Percentiles rank a stretch among this genome's conserved stretches.
phyloP scores from a whole-genome alignment of 1,284 basidiomycete species.

The Golubevia sp. region DNA sequence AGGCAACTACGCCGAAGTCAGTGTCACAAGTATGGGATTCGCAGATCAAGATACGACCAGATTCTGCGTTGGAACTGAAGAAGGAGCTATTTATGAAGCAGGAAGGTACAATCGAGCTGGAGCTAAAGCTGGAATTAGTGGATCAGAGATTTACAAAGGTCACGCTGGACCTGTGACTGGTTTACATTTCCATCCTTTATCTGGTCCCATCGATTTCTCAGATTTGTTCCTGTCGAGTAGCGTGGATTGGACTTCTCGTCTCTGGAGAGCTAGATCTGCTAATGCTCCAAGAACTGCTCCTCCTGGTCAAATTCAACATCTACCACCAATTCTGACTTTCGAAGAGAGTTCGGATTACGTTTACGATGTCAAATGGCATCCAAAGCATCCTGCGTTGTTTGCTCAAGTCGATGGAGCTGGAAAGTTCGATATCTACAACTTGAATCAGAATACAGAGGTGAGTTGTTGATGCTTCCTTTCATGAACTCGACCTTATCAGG shows the following conservation, averaged over 20 bases:
- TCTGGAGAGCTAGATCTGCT: constrained; percentile 70
- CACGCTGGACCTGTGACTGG: constrained; percentile 93
- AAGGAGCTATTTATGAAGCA: constrained; percentile 93
- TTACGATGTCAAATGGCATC: constrained; percentile 98
- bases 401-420: constrained; percentile 92
- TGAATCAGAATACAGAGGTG: constrained; percentile 92
- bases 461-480: constrained; percentile 47
- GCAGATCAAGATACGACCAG: constrained; percentile 92
- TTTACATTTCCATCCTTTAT: constrained; percentile 86
- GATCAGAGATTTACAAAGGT: constrained; percentile 85
- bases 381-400: constrained; percentile 88
- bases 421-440: constrained; percentile 93
- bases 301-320: no score
- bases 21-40: constrained; percentile 88
- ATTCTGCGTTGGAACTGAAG: constrained; percentile 96
- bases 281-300: no score
- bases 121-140: constrained; percentile 89
- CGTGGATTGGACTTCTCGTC: constrained; percentile 82
- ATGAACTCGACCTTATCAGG: not conserved
- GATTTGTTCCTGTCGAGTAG: constrained; percentile 79
- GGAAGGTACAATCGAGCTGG: constrained; percentile 95
- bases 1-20: constrained; percentile 70
- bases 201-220: constrained; percentile 86
- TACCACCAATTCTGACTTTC: no score
- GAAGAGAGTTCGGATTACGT: constrained; percentile 97